Evolutionary conservation across 164 flowering plant species (phyloP).

Genomic region (Dillenia suffruticosa): DNA sequence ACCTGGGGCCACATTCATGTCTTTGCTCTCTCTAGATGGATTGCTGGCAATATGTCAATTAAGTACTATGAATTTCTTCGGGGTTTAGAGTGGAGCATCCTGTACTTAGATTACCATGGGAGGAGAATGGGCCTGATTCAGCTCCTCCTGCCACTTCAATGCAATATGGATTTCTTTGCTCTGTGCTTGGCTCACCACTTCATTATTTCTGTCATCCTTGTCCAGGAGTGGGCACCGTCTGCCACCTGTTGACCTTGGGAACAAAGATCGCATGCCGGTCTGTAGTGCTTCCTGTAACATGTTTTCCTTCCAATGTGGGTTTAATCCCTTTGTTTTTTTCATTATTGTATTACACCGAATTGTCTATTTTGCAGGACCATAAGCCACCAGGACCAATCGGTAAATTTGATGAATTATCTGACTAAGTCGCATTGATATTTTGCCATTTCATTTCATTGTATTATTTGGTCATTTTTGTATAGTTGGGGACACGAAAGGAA

Average conservation of each 20-base stretch:
- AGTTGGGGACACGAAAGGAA: too few species aligned
- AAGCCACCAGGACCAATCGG: too few species aligned
- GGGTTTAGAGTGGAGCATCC: conserved; percentile 84
- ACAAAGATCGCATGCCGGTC: conserved; percentile 32
- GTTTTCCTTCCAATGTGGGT: not conserved
- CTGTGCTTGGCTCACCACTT: conserved; percentile 67
- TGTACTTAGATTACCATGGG: conserved; percentile 88
- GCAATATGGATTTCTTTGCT: conserved; percentile 23
- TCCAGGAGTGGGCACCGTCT: too few species aligned
- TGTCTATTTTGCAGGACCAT: conserved; percentile 47
- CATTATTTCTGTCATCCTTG: conserved; percentile 11
- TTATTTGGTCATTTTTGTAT: too few species aligned
- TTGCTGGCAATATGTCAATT: conserved; percentile 62
- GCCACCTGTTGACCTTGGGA: conserved; percentile 21
- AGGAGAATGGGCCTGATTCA: conserved; percentile 32
- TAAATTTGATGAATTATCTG: too few species aligned
- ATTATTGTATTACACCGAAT: conserved; percentile 3
- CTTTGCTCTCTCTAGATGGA: conserved; percentile 89
- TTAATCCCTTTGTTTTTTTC: too few species aligned
- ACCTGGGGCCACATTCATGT: conserved; percentile 78
- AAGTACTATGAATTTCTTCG: conserved; percentile 77
- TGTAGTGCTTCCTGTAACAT: conserved; percentile 54
- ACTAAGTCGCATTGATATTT: too few species aligned
- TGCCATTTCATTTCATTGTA: too few species aligned
- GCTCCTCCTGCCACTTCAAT: conserved; percentile 22